These are phyloP conservation scores for Globisporangium uncinulatum DNA, from an alignment of 352 stramenopile genomes.

Conservation along the genomic window DNA sequence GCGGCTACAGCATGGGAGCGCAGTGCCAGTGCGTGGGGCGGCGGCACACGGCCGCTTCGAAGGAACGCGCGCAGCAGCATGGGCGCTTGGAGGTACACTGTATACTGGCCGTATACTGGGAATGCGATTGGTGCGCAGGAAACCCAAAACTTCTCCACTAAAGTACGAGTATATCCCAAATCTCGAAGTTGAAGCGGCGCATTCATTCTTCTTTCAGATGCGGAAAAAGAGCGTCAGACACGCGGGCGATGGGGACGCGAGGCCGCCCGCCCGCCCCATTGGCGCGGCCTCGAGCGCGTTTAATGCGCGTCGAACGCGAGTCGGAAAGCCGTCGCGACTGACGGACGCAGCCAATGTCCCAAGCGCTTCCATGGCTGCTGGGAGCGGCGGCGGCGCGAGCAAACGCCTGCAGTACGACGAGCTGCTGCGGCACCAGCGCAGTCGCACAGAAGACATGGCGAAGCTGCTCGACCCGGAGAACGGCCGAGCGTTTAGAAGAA, in stretches of 20 bases:
- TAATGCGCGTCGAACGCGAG: background rate
- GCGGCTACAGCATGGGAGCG: too few relatives aligned
- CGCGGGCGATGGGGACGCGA: too few relatives aligned
- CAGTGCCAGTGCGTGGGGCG: background rate
- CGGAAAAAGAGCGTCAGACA: too few relatives aligned
- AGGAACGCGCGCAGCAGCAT: slow-evolving; percentile 3
- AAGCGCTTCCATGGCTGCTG: too few relatives aligned
- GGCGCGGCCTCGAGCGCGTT: background rate
- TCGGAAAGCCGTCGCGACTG: background rate
- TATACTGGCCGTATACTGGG: too few relatives aligned
- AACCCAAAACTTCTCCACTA: background rate
- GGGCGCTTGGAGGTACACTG: too few relatives aligned
- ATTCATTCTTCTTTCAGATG: background rate
- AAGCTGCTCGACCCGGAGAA: slow-evolving; percentile 9
- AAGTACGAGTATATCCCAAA: background rate
- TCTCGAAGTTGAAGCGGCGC: background rate
- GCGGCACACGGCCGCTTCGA: too few relatives aligned
- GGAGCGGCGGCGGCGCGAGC: background rate
- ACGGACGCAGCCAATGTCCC: background rate
- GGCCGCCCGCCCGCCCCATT: background rate
- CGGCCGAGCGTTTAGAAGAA: slow-evolving; percentile 6
- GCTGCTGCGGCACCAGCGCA: slow-evolving; percentile 25
- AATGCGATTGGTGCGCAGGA: too few relatives aligned
- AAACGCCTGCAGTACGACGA: slow-evolving; percentile 33
- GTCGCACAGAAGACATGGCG: slow-evolving; percentile 25